Base-by-base conservation (phyloP, 192 early-diverging fungal species). In the Rhizophagus clarus region DNA sequence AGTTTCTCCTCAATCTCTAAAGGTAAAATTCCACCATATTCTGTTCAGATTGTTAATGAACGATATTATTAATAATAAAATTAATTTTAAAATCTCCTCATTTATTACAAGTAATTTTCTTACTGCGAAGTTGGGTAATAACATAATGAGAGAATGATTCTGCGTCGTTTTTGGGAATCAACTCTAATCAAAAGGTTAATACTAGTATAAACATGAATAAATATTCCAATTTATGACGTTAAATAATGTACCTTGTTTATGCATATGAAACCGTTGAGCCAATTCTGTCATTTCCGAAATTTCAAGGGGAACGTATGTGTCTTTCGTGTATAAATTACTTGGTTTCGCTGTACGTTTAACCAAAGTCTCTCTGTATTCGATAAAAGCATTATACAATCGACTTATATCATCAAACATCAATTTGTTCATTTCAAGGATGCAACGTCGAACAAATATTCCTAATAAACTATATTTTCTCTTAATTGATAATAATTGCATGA, bases 1-100 rank as follows among this genome's bases (percentile, higher is more conserved):
- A 71, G 72, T 60, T 61, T 69, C 2, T 11, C 61, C 61, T 79
- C 77, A 79, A 79, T 28, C 26, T 79, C 67, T 28, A 29, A 11
- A 42, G 77, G 66, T 40, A 79, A 29, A 40, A 79, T 34, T 32
- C 77, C 68, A 22, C 77, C 77, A 71, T 79, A 79, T 79, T 71
- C 76, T 78, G 17, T 68, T 47, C 56, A 47, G 24, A 17, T 37
- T 22, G 14, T 17, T 9, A 12, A 37, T 45, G 32, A 45, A 26
- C 45, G 11, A 11, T 60, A 7, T 49, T 29, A 49, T 32, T 24
- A 51, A 60, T 74, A 56, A 47, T 17, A 34, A 60, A 60, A 51
- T 10, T 49, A 45, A 4, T 34, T n/a, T 45, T 15, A 51, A 20
- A 6, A 4, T 32, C 5, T 7, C 20, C 4, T 7, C 37, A 40